Evolutionary conservation across 2,329 filamentous ascomycete genomes (phyloP), one percentile per base, ranked within the genome.

Genomic region (Colletotrichum somersetense): DNA sequence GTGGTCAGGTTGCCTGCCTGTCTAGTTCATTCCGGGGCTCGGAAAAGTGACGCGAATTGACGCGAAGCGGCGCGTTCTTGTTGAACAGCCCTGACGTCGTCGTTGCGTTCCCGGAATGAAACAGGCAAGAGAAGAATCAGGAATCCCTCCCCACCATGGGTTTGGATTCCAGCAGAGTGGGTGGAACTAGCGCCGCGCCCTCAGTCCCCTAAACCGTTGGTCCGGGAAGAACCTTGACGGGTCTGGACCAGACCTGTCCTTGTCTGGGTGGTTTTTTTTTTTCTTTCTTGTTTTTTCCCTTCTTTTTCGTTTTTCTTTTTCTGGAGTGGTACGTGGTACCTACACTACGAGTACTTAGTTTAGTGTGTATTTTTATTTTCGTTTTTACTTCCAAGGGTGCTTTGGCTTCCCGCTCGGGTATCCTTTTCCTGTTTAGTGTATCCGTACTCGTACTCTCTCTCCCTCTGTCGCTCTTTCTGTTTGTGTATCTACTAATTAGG

Each of bases 91-190:
- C 16, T 30, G 33, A 38, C 53, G 55, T 55, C 40, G 30, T 52
- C 40, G n/a, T 52, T 35, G n/a, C 40, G 52, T 67, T 67, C 59
- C 62, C 52, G 30, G 42, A 62, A 48, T 23, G n/a, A 48, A 23
- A n/a, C 10, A 48, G 46, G n/a, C 20, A 5, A 11, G n/a, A 23
- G 6, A 23, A 23, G 46, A 46, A 46, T 10, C 26, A 26, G 12
- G 26, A 2, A 35, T 23, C 5, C 6, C 23, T 18, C 26, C 23
- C 26, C 33, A 38, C 38, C 30, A 38, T 50, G 58, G 52, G 50
- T 56, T 50, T 56, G 33, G 52, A 71, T 71, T 68, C 65, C 65
- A 68, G 52, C 65, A 68, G 52, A 5, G 64, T 63, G 69, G 69
- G 5, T 10, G 20, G 7, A 63, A 63, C 65, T 68, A 64, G 59